A percentile compares a stretch with the other conserved stretches of the same genome.
Evolutionary conservation across 202 grass and related monocot genomes (phyloP).

Genomic region (Schoenoplectus triqueter): DNA sequence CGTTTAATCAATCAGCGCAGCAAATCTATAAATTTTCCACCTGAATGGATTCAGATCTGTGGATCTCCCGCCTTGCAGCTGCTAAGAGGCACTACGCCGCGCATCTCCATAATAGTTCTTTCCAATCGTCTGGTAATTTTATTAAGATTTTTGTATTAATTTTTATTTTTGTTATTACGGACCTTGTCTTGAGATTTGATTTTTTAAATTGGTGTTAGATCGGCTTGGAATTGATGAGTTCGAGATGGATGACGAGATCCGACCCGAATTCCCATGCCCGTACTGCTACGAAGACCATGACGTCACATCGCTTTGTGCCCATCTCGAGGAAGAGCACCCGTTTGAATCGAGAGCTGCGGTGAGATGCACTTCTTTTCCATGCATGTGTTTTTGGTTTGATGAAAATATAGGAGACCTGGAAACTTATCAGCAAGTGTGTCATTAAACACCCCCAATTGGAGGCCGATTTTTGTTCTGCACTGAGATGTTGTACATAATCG

Average conservation of each 20-base stretch:
- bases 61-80: conserved; percentile 94
- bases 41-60: conserved; percentile 88
- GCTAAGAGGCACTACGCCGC: conserved; percentile 88
- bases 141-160: conserved; percentile 27
- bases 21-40: neutral
- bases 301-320: conserved; percentile 70
- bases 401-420: conserved; percentile 24
- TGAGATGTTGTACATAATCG: neutral
- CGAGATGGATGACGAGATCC: conserved; percentile 83
- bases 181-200: conserved; percentile 26
- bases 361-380: conserved; percentile 12
- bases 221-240: conserved; percentile 78
- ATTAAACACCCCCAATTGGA: neutral
- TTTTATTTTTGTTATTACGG: conserved; percentile 17
- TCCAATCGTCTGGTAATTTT: conserved; percentile 38
- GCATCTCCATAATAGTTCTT: conserved; percentile 59
- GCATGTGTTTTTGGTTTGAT: neutral
- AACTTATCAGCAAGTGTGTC: neutral
- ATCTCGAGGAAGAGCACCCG: conserved; percentile 93
- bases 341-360: conserved; percentile 82
- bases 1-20: neutral
- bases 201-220: conserved; percentile 53
- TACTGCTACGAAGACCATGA: conserved; percentile 99
- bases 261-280: conserved; percentile 80
- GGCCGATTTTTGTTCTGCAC: neutral